Evolutionary conservation across 2,329 filamentous ascomycete genomes (phyloP), one percentile per base, ranked within the genome.

Genomic region (Pyrenophora tritici-repentis): DNA sequence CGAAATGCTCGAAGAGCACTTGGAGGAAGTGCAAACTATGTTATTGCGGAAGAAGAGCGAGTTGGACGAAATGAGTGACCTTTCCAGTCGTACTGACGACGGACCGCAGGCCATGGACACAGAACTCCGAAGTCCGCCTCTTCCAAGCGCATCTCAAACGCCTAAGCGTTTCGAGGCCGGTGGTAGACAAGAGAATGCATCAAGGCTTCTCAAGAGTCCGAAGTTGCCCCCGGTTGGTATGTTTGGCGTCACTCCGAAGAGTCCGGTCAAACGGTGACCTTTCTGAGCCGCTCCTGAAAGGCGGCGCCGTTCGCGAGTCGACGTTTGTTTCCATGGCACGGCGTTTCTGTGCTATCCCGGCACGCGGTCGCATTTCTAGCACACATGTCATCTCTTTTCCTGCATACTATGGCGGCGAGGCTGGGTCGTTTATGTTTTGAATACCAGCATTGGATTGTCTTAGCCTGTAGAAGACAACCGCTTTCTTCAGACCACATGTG

Each of bases 1-100:
- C 52, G 79, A 83, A 37, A 86, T 86, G 83, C 74, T 86, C 41
- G 59, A 74, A 14, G 71, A 77, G 49, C 81, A 86, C 65, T 74
- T 78, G 51, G 68, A 77, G 1, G 73, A 80, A 16, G 81, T 85
- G 1, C 76, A 75, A 43, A 62, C 74, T 8, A 74, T 76, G 61
- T 73, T 86, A 29, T 61, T 74, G 24, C 56, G 69, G 31, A 70
- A 72, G 41, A 78, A 74, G n/a, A 66, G 65, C 32, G 73, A 75
- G 16, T 78, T 73, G 68, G 63, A 64, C 42, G 62, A 65, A 32
- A 56, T 47, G 34, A 51, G 58, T 33, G 50, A 57, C n/a, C 41
- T 48, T 12, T 63, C 62, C 6, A 63, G 55, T 17, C 53, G 57
- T 36, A 61, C 56, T 43, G 60, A 68, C n/a, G 62, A 63, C 12